Evolutionary conservation across 306 rosid genomes (phyloP).

Genomic region (Styphnolobium japonicum): DNA sequence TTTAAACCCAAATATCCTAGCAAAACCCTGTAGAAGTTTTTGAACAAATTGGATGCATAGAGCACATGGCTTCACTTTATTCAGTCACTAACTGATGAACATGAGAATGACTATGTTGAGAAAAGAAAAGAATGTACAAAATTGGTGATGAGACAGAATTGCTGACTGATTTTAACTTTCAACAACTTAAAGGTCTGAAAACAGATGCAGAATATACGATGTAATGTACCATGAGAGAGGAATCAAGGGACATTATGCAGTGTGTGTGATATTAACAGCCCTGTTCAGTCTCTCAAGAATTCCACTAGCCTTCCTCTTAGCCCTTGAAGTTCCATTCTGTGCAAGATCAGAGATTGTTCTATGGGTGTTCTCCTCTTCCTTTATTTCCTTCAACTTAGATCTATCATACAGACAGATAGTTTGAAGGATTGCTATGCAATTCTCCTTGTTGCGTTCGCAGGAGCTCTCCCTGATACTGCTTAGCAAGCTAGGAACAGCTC

Average conservation of each 20-base stretch:
- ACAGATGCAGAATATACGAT: constrained; percentile 65
- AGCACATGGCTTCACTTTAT: constrained; percentile 39
- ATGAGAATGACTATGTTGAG: constrained; percentile 27
- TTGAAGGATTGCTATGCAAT: constrained; percentile 71
- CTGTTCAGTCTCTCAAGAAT: constrained; percentile 87
- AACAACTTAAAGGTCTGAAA: constrained; percentile 16
- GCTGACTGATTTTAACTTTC: constrained; percentile 14
- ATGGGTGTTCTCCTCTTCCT: constrained; percentile 66
- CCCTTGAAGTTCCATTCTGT: constrained; percentile 85
- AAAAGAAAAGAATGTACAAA: constrained; percentile 45
- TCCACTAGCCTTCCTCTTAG: constrained; percentile 83
- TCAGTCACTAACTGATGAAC: constrained; percentile 41
- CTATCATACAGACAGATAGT: constrained; percentile 64
- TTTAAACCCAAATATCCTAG: not conserved
- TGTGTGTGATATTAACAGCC: constrained; percentile 73
- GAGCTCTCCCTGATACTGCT: constrained; percentile 55
- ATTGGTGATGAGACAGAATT: constrained; percentile 32
- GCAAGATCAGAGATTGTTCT: constrained; percentile 76
- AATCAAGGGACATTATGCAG: constrained; percentile 52
- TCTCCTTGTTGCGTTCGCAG: constrained; percentile 81
- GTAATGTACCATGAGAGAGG: constrained; percentile 12
- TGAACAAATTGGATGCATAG: not conserved
- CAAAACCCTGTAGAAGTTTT: constrained; percentile 1
- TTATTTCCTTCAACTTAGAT: constrained; percentile 74
- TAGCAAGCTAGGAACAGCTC: constrained; percentile 68